Evolutionary conservation across 2,329 filamentous ascomycete genomes (phyloP).

Genomic region (Pseudohalonectria lignicola): DNA sequence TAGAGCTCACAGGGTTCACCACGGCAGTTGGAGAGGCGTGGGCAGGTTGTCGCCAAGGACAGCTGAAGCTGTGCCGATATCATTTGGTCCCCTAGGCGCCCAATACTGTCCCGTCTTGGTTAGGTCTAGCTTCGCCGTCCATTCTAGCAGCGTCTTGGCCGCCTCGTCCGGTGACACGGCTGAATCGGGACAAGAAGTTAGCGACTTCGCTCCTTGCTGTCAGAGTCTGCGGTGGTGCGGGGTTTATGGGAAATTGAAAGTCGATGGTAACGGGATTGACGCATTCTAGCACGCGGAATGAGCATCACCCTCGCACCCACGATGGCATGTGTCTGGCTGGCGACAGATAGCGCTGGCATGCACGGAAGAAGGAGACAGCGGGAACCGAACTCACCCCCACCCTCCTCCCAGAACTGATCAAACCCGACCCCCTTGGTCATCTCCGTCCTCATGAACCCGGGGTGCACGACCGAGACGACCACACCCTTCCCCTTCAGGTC

Average conservation of each 20-base stretch:
- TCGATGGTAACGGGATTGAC: neutral
- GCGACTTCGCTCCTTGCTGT: no score
- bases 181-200: no score
- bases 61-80: constrained; percentile 21
- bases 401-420: constrained; percentile 62
- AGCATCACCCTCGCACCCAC: no score
- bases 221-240: no score
- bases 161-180: constrained; percentile 59
- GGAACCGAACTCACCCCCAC: constrained; percentile 36
- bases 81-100: constrained; percentile 53
- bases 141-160: constrained; percentile 49
- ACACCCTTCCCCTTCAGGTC: constrained; percentile 55
- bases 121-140: constrained; percentile 52
- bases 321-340: no score
- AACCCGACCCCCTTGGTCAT: constrained; percentile 65
- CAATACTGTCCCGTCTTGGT: constrained; percentile 59
- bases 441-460: constrained; percentile 63
- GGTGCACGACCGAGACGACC: constrained; percentile 56
- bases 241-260: no score
- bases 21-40: constrained; percentile 52
- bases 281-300: no score
- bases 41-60: constrained; percentile 45
- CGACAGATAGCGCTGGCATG: no score
- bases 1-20: no score
- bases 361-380: neutral